Percentiles rank a stretch among this genome's conserved stretches.
phyloP scores from a whole-genome alignment of 2,329 filamentous ascomycete genomes.

The Sphaerostilbella broomeana region DNA sequence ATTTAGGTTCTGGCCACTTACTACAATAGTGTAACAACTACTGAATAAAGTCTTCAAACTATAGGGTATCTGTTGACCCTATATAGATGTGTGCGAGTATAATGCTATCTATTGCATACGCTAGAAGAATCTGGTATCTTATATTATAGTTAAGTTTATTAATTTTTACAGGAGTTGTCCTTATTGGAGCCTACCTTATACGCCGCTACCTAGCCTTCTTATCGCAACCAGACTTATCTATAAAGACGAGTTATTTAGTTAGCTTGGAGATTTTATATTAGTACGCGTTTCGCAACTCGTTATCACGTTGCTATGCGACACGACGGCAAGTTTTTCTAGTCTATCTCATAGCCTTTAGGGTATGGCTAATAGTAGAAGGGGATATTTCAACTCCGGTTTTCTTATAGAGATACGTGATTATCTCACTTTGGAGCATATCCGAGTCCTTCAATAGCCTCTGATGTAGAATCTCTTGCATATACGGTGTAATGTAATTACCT shows the following conservation, averaged over 20 bases:
- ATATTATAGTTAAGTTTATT: slow-evolving; percentile 17
- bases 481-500: not conserved
- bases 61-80: not conserved
- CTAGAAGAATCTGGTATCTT: slow-evolving; percentile 18
- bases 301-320: slow-evolving; percentile 25
- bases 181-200: slow-evolving; percentile 27
- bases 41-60: slow-evolving; percentile 20
- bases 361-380: not conserved
- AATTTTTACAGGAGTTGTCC: slow-evolving; percentile 20
- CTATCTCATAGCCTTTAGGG: not conserved
- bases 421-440: not conserved
- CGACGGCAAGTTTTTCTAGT: slow-evolving; percentile 23
- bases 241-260: slow-evolving; percentile 28
- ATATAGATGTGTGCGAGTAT: not conserved
- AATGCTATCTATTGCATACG: not conserved
- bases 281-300: slow-evolving; percentile 24
- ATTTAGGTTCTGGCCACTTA: slow-evolving; percentile 26
- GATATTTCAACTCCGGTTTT: not conserved
- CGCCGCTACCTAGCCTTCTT: slow-evolving; percentile 26
- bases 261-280: slow-evolving; percentile 23
- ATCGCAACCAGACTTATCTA: slow-evolving; percentile 31
- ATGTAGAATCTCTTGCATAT: not conserved
- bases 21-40: slow-evolving; percentile 26
- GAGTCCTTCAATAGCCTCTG: not conserved
- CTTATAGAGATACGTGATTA: not conserved